Evolutionary conservation across 345 rosid genomes (phyloP).

Genomic region (Citropsis articulata): DNA sequence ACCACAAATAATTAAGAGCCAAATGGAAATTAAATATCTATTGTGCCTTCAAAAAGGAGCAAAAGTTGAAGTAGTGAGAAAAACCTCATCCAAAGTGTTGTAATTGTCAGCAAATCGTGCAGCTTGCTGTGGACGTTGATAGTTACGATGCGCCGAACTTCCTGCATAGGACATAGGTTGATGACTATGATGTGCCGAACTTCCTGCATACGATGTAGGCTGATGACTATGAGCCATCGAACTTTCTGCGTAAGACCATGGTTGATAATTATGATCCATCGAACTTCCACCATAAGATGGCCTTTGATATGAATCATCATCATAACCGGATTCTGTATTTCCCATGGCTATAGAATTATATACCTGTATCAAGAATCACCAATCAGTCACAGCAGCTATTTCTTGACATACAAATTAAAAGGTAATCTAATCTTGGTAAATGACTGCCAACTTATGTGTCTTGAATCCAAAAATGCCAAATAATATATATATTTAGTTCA

Average conservation of each 20-base stretch:
- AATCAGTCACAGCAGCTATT: neutral
- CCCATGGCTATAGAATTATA: slow-evolving; percentile 27
- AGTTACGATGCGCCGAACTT: neutral
- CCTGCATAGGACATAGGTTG: neutral
- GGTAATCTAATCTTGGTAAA: neutral
- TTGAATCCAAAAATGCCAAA: neutral
- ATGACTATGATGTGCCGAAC: slow-evolving; percentile 16
- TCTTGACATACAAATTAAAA: neutral
- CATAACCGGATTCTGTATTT: slow-evolving; percentile 31
- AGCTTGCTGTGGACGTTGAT: neutral
- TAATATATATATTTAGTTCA: neutral
- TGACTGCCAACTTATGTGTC: neutral
- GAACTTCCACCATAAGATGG: slow-evolving; percentile 27
- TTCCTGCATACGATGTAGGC: slow-evolving; percentile 23
- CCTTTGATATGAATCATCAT: slow-evolving; percentile 27
- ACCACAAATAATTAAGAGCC: neutral
- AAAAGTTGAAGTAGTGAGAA: neutral
- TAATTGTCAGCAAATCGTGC: slow-evolving; percentile 9
- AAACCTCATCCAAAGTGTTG: slow-evolving; percentile 59
- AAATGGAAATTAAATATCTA: slow-evolving; percentile 1
- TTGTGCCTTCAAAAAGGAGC: neutral
- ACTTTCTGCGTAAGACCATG: slow-evolving; percentile 19
- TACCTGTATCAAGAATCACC: slow-evolving; percentile 11
- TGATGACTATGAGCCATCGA: slow-evolving; percentile 24
- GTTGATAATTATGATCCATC: slow-evolving; percentile 24